Evolutionary conservation across 495 filamentous ascomycete species (phyloP).

Genomic region (Penicillium bovifimosum): DNA sequence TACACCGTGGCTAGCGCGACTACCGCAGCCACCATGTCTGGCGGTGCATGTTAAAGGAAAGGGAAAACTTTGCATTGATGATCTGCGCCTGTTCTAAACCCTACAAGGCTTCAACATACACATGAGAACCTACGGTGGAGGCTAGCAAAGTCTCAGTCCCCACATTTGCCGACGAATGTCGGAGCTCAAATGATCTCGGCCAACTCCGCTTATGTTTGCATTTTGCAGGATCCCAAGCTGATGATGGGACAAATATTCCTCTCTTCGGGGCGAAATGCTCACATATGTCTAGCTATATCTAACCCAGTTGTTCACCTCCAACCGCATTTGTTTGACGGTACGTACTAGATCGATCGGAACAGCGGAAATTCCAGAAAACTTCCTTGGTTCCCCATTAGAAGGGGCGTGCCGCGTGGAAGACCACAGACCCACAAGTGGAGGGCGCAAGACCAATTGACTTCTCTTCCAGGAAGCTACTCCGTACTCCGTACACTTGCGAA

Average conservation of each 20-base stretch:
- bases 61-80: not conserved
- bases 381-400: not conserved
- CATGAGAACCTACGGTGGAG: not conserved
- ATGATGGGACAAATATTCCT: not conserved
- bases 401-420: not conserved
- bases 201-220: not conserved
- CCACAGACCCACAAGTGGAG: not conserved
- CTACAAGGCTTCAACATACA: not conserved
- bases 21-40: not conserved
- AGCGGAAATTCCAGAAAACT: not conserved
- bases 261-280: not conserved
- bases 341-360: not conserved
- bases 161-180: not conserved
- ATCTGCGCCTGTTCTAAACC: not conserved
- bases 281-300: not conserved
- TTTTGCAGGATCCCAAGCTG: not conserved
- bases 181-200: not conserved
- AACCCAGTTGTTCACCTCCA: not conserved
- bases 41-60: not conserved
- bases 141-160: not conserved
- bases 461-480: not conserved
- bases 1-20: not conserved
- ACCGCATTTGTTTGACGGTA: not conserved
- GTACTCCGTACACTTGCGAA: not conserved
- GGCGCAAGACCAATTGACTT: constrained; percentile 2